Percentiles rank a stretch among this genome's conserved stretches.
Conservation (phyloP, 768 basidiomycete species). For the Mycena polygramma region DNA sequence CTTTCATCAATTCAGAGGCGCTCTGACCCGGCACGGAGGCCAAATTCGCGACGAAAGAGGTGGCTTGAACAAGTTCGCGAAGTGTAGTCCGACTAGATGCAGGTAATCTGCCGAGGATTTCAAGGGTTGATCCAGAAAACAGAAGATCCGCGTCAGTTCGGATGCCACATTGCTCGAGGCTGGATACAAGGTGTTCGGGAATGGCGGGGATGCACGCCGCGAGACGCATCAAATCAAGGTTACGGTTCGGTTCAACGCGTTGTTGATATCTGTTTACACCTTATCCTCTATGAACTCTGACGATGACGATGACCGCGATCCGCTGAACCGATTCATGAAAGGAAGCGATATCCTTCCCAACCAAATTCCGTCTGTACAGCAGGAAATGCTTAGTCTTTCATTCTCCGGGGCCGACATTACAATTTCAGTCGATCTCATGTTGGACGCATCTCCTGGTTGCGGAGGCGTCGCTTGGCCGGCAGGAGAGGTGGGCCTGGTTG, state of each 20-base stretch:
- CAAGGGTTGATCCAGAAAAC: slow-evolving; percentile 60
- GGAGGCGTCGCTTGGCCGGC: slow-evolving; percentile 95
- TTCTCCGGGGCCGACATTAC: slow-evolving; percentile 46
- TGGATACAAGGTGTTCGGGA: slow-evolving; percentile 57
- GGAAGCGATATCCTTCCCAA: slow-evolving; percentile 59
- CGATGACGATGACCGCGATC: slow-evolving; percentile 28
- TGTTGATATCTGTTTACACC: slow-evolving; percentile 18
- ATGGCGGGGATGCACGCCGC: slow-evolving; percentile 53
- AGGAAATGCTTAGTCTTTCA: slow-evolving; percentile 62
- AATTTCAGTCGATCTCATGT: slow-evolving; percentile 64
- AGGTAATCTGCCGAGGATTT: slow-evolving; percentile 66
- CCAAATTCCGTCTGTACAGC: slow-evolving; percentile 64
- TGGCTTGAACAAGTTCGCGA: slow-evolving; percentile 59
- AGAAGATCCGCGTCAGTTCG: slow-evolving; percentile 71
- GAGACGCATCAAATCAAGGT: slow-evolving; percentile 54
- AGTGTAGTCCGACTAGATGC: slow-evolving; percentile 55
- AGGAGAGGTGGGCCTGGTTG: slow-evolving; percentile 71
- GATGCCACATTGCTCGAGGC: slow-evolving; percentile 63
- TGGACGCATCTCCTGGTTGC: slow-evolving; percentile 90
- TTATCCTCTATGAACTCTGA: neutral
- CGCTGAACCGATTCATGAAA: slow-evolving; percentile 22
- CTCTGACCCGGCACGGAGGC: slow-evolving; percentile 60
- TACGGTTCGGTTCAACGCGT: neutral
- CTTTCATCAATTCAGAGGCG: slow-evolving; percentile 47
- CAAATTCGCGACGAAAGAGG: slow-evolving; percentile 53